Evolutionary conservation across 2,329 filamentous ascomycete genomes (phyloP).

Genomic region (Raffaelea deltoideospora): DNA sequence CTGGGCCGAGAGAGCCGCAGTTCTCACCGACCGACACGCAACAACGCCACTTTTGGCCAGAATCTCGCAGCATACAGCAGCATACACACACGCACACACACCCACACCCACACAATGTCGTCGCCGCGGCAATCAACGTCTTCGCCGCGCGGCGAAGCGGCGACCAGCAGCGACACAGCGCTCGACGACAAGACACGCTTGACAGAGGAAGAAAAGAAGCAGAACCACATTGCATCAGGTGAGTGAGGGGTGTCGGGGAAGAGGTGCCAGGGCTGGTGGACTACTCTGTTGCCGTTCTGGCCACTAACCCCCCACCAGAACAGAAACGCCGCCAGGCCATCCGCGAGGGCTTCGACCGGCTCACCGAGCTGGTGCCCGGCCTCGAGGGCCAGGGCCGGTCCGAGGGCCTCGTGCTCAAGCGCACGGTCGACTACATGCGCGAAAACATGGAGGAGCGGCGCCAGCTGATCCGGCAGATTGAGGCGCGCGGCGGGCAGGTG

Average conservation of each 20-base stretch:
- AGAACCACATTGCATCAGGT: constrained; percentile 22
- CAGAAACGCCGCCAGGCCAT: constrained; percentile 41
- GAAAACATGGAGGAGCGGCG: constrained; percentile 44
- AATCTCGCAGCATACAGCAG: too few species aligned
- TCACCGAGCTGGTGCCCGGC: constrained; percentile 68
- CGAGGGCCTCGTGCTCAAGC: constrained; percentile 68
- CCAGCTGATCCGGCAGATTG: constrained; percentile 40
- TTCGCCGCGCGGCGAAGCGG: background rate
- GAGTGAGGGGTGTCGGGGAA: background rate
- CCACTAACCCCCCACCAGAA: too few species aligned
- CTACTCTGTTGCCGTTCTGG: background rate
- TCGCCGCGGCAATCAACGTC: background rate
- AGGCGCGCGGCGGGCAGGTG: constrained; percentile 40
- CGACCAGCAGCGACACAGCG: background rate
- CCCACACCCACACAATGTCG: background rate
- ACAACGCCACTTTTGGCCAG: too few species aligned
- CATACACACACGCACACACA: background rate
- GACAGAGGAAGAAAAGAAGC: constrained; percentile 23
- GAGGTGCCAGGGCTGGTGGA: background rate
- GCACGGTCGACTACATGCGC: constrained; percentile 51
- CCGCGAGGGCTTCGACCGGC: constrained; percentile 65
- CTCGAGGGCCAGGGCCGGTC: constrained; percentile 71
- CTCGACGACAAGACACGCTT: constrained; percentile 18
- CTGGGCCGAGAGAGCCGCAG: too few species aligned
- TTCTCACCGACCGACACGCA: too few species aligned